These are phyloP conservation scores for Fragaria ananassa DNA, from an alignment of 306 rosid species.

Conservation along the genomic window DNA sequence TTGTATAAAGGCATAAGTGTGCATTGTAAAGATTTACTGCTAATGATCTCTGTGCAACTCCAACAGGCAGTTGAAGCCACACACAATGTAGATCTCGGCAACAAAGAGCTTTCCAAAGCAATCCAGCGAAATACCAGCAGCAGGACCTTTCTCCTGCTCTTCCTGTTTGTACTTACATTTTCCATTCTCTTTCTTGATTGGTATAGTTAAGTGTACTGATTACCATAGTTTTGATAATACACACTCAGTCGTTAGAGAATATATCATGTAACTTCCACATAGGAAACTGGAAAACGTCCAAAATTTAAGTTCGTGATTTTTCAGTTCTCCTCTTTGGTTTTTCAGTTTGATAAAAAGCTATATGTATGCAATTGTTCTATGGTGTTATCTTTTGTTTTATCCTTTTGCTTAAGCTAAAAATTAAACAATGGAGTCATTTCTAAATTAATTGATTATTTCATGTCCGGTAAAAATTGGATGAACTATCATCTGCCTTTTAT, in stretches of 20 bases:
- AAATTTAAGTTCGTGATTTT: not conserved
- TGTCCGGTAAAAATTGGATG: not conserved
- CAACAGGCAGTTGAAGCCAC: slow-evolving; percentile 96
- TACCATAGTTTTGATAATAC: slow-evolving; percentile 7
- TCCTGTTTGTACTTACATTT: slow-evolving; percentile 79
- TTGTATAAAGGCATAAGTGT: no score
- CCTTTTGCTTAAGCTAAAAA: not conserved
- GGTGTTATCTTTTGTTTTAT: not conserved
- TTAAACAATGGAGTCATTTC: not conserved
- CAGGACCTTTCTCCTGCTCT: slow-evolving; percentile 87
- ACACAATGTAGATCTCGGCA: slow-evolving; percentile 80
- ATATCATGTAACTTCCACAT: not conserved
- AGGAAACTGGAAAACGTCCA: not conserved
- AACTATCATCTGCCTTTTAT: not conserved
- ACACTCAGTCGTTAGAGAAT: not conserved
- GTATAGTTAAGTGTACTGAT: slow-evolving; percentile 52
- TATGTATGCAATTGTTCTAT: not conserved
- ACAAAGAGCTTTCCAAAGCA: slow-evolving; percentile 89
- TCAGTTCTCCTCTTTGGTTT: not conserved
- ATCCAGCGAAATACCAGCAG: slow-evolving; percentile 80
- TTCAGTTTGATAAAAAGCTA: not conserved
- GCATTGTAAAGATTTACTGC: not conserved
- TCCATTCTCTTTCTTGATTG: slow-evolving; percentile 89
- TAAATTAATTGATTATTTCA: not conserved
- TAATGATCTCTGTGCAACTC: slow-evolving; percentile 2